Base-by-base conservation (phyloP, 495 filamentous ascomycete species). In the Penicillium macrosclerotiorum region DNA sequence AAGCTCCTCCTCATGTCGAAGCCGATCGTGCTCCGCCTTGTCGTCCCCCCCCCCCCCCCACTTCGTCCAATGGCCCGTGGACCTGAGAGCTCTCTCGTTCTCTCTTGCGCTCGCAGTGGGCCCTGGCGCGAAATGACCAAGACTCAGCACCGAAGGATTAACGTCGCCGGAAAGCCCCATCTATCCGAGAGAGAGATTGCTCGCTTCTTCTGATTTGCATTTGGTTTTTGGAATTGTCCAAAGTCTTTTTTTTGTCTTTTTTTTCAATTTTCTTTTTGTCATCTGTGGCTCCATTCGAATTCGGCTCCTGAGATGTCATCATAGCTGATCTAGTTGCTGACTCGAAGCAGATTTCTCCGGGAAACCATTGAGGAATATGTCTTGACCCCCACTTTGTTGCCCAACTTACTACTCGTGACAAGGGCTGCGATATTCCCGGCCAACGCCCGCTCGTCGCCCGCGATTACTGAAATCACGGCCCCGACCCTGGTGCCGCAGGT, bases 371-470 rank as follows among this genome's bases (percentile, higher is more conserved):
- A 78, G 49, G 73, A 75, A 40, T 72, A 80, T 56, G 62, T 94
- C 45, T 70, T 86, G 18, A 79, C 82, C 68, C 78, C 87, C 40
- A 68, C 76, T 45, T 74, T 82, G 55, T 74, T 93, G 41, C 88
- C 89, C 64, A 76, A 79, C 52, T 72, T 90, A 45, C 83, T 97
- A 49, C 79, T 82, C 59, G 77, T 75, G 44, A 74, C 82, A 55
- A 83, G 92, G 62, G 78, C 76, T 37, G 75, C 84, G 42, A 67
- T 95, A 32, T 95, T 95, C 62, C 90, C 91, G 20, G 80, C 84
- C 69, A 91, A 93, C 67, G 66, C 79, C 14, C 70, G 78, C 41
- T 70, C 73, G 48, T 43, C 48, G 53, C 36, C 42, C 36, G 54
- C 52, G n/a, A 54, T 47, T 57, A 47, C 37, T 51, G 51, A 32